Evolutionary conservation across 2,329 filamentous ascomycete genomes (phyloP).

Genomic region (Chaetothyriales sp.): DNA sequence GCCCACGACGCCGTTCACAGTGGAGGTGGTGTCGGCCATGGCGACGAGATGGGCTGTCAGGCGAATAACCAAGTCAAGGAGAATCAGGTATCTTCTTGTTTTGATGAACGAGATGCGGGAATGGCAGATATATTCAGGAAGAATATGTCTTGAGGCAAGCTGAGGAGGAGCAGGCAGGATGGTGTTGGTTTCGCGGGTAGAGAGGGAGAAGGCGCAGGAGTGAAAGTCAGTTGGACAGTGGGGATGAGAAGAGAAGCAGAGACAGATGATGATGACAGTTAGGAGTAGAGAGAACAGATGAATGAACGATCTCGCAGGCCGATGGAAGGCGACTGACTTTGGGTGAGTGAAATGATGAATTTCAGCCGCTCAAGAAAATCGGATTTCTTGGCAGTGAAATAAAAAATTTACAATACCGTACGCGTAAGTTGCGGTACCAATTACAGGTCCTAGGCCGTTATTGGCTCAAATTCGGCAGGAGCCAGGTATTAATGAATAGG

Average conservation of each 20-base stretch:
- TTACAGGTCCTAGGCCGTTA: background rate
- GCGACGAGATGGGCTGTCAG: background rate
- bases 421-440: background rate
- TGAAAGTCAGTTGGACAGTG: background rate
- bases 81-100: background rate
- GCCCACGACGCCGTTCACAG: conserved; percentile 16
- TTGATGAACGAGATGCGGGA: background rate
- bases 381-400: background rate
- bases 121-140: background rate
- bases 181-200: background rate
- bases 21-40: conserved; percentile 15
- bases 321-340: background rate
- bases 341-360: background rate
- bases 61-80: background rate
- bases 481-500: conserved; percentile 24
- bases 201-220: background rate
- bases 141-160: background rate
- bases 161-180: background rate
- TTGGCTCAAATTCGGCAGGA: background rate
- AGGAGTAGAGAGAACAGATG: background rate
- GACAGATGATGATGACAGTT: background rate
- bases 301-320: background rate
- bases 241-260: background rate
- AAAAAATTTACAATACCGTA: background rate
- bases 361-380: background rate